Evolutionary conservation across 1,139 yeast species (phyloP), one percentile per base, ranked within the genome.

Genomic region (Geotrichum candidum): DNA sequence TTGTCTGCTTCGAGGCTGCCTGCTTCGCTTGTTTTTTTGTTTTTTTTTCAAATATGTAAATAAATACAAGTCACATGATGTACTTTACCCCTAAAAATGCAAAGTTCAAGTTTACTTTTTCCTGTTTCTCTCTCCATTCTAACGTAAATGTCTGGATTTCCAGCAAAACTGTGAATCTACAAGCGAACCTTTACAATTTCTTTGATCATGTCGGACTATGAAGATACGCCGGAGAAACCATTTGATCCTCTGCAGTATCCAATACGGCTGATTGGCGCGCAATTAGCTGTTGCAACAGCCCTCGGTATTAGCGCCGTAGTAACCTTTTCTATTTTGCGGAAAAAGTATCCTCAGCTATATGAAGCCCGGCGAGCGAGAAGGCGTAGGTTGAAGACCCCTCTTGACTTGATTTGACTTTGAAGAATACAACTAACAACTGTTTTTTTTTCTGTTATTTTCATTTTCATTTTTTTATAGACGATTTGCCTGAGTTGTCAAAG

Each of bases 331-430:
- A 63, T 87, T 1, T 76, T 89, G 53, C 76, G 95, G 54, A 80
- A 81, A 57, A 80, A 82, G 63, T 86, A 89, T 79, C 91, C 92
- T 22, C 83, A 83, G 69, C 78, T 90, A 27, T 90, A 89, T 68
- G 90, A 89, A 1, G 82, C 86, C 15, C 73, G 88, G 54, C 64
- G 71, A 13, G 64, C 72, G 18, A 68, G 78, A 60, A 66, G 71
- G 56, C 66, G 68, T 64, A 57, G 66, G 70, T 57, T 77, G 27
- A 13, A 41, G n/a, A 38, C 23, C 79, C 63, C 63, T 77, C 18
- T 69, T 79, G 53, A 80, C 80, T 25, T 25, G 27, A 25, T 25
- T 25, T 25, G 27, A 25, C 5, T 25, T 25, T 25, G 27, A 4
- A 25, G 27, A 25, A 3, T 18, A 18, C 5, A 11, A n/a, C 27